These are phyloP conservation scores for Hyaloscypha hepaticicola DNA, from an alignment of 495 filamentous ascomycete species.

Conservation along the genomic window DNA sequence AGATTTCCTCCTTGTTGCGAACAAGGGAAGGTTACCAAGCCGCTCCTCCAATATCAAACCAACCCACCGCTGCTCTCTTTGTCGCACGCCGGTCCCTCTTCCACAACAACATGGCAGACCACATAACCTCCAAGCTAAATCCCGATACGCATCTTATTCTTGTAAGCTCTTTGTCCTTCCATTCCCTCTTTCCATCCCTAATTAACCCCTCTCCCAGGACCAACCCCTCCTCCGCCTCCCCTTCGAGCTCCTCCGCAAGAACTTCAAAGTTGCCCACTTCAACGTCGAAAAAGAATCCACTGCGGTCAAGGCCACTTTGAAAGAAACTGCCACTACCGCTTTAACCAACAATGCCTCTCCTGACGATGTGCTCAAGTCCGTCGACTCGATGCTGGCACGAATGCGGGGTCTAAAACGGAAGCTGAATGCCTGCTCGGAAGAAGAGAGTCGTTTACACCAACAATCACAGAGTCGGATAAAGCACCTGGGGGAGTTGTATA, in stretches of 20 bases:
- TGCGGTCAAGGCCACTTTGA: slow-evolving; percentile 65
- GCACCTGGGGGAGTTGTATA: slow-evolving; percentile 76
- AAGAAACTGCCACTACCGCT: slow-evolving; percentile 65
- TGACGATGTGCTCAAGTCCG: slow-evolving; percentile 67
- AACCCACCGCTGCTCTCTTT: neutral
- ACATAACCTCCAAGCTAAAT: slow-evolving; percentile 57
- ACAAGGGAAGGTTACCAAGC: too few species aligned
- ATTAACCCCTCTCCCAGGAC: slow-evolving; percentile 62
- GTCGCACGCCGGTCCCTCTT: neutral
- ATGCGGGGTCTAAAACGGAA: slow-evolving; percentile 88
- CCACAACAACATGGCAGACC: slow-evolving; percentile 29
- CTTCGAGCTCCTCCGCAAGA: slow-evolving; percentile 85
- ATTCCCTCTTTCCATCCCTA: slow-evolving; percentile 33
- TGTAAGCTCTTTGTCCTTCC: slow-evolving; percentile 13
- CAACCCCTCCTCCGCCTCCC: slow-evolving; percentile 93
- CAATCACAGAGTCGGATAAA: slow-evolving; percentile 73
- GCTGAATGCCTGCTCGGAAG: slow-evolving; percentile 70
- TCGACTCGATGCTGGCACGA: slow-evolving; percentile 80
- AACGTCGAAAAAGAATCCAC: slow-evolving; percentile 76
- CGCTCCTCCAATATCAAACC: neutral
- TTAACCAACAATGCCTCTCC: slow-evolving; percentile 57
- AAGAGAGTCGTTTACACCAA: slow-evolving; percentile 70
- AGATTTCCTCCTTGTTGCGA: neutral
- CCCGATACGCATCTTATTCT: slow-evolving; percentile 37
- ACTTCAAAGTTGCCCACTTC: slow-evolving; percentile 85